These are phyloP conservation scores for Novakomyces olei DNA, from an alignment of 805 yeast genomes.

Conservation along the genomic window DNA sequence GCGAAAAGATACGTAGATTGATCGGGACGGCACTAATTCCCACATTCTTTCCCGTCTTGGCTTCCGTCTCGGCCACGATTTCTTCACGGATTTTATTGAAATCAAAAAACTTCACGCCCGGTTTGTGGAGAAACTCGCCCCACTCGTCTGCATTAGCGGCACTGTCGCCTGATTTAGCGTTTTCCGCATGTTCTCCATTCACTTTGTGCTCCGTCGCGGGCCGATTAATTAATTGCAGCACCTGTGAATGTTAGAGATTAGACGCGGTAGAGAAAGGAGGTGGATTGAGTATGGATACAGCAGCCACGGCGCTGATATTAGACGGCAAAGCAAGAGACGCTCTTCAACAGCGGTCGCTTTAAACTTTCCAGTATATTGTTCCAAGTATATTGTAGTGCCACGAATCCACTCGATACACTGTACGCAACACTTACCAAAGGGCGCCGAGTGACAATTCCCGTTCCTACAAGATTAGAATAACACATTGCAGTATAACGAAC, in stretches of 20 bases:
- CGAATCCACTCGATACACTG: too few relatives aligned
- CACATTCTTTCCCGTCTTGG: slow-evolving; percentile 44
- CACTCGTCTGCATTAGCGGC: slow-evolving; percentile 38
- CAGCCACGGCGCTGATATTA: too few relatives aligned
- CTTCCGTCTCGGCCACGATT: slow-evolving; percentile 77
- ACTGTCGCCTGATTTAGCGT: slow-evolving; percentile 14
- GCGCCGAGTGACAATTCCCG: slow-evolving; percentile 80
- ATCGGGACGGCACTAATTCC: slow-evolving; percentile 88
- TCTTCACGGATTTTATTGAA: slow-evolving; percentile 77
- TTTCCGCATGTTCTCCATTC: slow-evolving; percentile 8
- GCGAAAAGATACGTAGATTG: slow-evolving; percentile 78
- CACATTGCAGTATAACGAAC: slow-evolving; percentile 24
- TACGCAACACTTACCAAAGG: too few relatives aligned
- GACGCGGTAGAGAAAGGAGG: background rate
- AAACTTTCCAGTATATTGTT: too few relatives aligned
- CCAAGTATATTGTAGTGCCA: too few relatives aligned
- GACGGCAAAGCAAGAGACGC: too few relatives aligned
- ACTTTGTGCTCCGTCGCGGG: slow-evolving; percentile 20
- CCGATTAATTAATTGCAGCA: slow-evolving; percentile 52
- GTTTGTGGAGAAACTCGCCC: slow-evolving; percentile 93
- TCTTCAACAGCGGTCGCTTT: too few relatives aligned
- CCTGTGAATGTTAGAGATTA: too few relatives aligned
- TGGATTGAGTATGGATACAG: too few relatives aligned
- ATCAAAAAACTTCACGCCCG: slow-evolving; percentile 67
- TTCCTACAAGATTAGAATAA: slow-evolving; percentile 14